phyloP scores from a whole-genome alignment of 2,329 filamentous ascomycete genomes.

The Juglanconis sp. region DNA sequence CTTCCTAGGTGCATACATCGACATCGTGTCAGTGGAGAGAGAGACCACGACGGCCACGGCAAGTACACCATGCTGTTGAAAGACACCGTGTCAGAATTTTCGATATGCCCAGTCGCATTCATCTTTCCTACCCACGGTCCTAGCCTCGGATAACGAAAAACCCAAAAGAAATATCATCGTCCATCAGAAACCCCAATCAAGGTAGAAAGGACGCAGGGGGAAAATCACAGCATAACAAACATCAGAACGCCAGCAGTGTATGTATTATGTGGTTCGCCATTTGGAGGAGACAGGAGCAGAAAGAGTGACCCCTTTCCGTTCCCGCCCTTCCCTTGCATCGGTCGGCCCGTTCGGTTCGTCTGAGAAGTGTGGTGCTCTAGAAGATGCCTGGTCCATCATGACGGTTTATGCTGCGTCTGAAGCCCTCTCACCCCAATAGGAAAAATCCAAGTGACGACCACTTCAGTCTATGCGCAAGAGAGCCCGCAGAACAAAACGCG shows the following conservation, averaged over 20 bases:
- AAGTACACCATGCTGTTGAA: background rate
- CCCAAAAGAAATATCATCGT: conserved; percentile 6
- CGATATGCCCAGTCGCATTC: conserved; percentile 5
- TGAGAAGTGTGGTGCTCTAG: conserved; percentile 7
- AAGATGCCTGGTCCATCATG: conserved; percentile 15
- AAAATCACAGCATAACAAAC: conserved; percentile 8
- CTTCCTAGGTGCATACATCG: too few species aligned
- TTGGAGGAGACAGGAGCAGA: background rate
- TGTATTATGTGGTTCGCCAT: conserved; percentile 18
- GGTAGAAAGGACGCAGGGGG: conserved; percentile 6
- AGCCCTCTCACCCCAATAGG: conserved; percentile 1
- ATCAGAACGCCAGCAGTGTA: conserved; percentile 16
- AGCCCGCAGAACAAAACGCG: conserved; percentile 11
- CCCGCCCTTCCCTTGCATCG: background rate
- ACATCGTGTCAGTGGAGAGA: too few species aligned
- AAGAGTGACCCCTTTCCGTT: background rate
- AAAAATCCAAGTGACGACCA: conserved; percentile 13
- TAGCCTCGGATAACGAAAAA: conserved; percentile 5
- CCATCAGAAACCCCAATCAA: conserved; percentile 1
- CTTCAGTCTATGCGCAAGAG: conserved; percentile 19
- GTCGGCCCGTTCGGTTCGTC: background rate
- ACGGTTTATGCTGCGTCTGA: conserved; percentile 10
- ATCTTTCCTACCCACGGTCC: conserved; percentile 11
- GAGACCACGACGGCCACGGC: background rate
- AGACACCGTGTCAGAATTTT: background rate